Evolutionary conservation across 768 basidiomycete species (phyloP), one percentile per base, ranked within the genome.

Genomic region (Russula virescens): DNA sequence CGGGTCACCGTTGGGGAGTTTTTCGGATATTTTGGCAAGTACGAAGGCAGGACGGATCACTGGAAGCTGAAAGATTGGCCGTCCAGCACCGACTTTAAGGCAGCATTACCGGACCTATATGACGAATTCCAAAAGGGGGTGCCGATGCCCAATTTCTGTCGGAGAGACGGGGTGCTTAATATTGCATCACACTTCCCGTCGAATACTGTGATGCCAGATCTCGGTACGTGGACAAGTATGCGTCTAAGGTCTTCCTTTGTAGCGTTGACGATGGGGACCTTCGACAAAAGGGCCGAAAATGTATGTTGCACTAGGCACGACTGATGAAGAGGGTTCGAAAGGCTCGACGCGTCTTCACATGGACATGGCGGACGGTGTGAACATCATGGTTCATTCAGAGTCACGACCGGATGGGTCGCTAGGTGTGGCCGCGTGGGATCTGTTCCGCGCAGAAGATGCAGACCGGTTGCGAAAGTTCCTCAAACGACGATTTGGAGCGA

Each of bases 11-110:
- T 98, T 6, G 80, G 78, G 7, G 82, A 88, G 58, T 98, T 97
- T 75, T 97, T 98, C 70, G 74, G 75, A 13, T 72, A 74, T 73
- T 97, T 96, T 72, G 91, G 91, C 60, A 77, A 81, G 54, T 86
- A 87, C 58, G 80, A 79, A 64, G 82, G 73, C 7, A 77, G 84
- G 55, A 75, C 69, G 23, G 79, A 81, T 34, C 86, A 81, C 58
- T 79, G 84, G 84, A 94, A 93, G 74, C 73, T 94, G 64, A 93
- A 92, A 83, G 95, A 98, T 75, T 98, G 95, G 94, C 95, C 95
- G 4, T 83, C 91, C 0, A 86, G 88, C 10, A 81, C 83, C 2
- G 94, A 96, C 66, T 96, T 98, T 76, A 86, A 86, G 70, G 78
- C 80, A 2, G 82, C 83, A 1, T 93, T 94, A 71, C 95, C 94